phyloP scores from a whole-genome alignment of 352 stramenopile species.

The Thraustochytrium sp. region DNA sequence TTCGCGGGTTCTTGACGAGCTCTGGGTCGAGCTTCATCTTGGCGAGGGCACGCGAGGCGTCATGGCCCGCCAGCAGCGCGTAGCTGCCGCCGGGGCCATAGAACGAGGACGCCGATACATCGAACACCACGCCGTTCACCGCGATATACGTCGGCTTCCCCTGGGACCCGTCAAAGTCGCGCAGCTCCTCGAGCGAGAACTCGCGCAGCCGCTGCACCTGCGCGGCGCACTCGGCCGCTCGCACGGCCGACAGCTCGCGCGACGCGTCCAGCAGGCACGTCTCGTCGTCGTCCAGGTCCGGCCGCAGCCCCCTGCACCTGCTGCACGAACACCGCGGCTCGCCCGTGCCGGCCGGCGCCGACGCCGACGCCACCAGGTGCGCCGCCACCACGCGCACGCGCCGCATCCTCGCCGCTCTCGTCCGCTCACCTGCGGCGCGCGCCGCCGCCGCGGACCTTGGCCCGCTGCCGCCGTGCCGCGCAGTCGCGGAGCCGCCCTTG shows the following conservation, averaged over 20 bases:
- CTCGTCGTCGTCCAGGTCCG: neutral
- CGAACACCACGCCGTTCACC: conserved; percentile 72
- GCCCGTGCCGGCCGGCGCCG: neutral
- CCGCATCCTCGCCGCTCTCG: neutral
- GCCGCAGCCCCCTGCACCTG: neutral
- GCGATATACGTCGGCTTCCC: conserved; percentile 66
- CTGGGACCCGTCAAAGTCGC: neutral
- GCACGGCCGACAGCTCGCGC: neutral
- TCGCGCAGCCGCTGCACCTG: neutral
- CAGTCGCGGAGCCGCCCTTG: neutral
- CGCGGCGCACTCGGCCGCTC: neutral
- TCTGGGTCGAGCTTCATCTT: conserved; percentile 72
- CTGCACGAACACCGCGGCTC: conserved; percentile 2
- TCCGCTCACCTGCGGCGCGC: neutral
- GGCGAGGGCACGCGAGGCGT: conserved; percentile 69
- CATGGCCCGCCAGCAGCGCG: conserved; percentile 69
- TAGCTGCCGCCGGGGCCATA: conserved; percentile 74
- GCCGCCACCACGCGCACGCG: neutral
- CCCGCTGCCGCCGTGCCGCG: neutral
- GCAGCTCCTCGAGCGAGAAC: neutral
- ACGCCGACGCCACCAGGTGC: neutral
- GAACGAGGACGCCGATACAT: conserved; percentile 65
- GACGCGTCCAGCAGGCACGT: neutral
- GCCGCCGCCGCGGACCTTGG: neutral
- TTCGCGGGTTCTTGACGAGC: conserved; percentile 64